Conservation (phyloP, 2,329 filamentous ascomycete genomes). For the Ophiostoma ulmi region DNA sequence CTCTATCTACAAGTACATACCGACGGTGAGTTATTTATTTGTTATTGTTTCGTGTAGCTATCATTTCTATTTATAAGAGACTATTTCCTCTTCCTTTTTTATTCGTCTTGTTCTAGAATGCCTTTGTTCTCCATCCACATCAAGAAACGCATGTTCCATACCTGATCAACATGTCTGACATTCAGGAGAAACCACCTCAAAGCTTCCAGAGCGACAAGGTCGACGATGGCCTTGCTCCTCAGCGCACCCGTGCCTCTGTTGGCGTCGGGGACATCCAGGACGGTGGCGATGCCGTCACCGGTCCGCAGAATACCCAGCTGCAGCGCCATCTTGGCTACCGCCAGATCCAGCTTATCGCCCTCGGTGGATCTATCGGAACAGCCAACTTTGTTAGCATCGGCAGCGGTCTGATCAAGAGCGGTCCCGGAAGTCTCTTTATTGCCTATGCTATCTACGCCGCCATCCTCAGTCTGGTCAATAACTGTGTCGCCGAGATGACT, state of each 20-base stretch:
- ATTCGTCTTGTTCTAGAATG: not conserved
- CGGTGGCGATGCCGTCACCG: not conserved
- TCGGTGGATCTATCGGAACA: slow-evolving; percentile 54
- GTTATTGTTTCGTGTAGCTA: not conserved
- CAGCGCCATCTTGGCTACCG: slow-evolving; percentile 50
- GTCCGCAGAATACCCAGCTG: slow-evolving; percentile 24
- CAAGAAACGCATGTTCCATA: not conserved
- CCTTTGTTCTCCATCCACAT: not conserved
- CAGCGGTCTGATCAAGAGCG: slow-evolving; percentile 38
- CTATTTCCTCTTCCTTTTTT: not conserved
- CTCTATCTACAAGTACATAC: not conserved
- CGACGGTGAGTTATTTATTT: not conserved
- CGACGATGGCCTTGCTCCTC: not conserved
- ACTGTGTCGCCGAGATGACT: slow-evolving; percentile 61
- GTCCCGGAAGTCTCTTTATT: slow-evolving; percentile 43
- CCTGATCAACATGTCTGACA: slow-evolving; percentile 1
- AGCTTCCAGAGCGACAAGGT: not conserved
- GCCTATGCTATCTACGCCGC: slow-evolving; percentile 53
- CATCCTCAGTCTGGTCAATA: slow-evolving; percentile 58
- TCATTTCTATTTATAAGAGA: not conserved
- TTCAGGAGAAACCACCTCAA: not conserved
- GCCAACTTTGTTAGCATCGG: slow-evolving; percentile 60
- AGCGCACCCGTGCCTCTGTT: not conserved
- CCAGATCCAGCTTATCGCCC: slow-evolving; percentile 54
- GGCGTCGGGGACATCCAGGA: not conserved